Evolutionary conservation across 805 yeast genomes (phyloP).

Genomic region (Sugiyamaella chiloensis): DNA sequence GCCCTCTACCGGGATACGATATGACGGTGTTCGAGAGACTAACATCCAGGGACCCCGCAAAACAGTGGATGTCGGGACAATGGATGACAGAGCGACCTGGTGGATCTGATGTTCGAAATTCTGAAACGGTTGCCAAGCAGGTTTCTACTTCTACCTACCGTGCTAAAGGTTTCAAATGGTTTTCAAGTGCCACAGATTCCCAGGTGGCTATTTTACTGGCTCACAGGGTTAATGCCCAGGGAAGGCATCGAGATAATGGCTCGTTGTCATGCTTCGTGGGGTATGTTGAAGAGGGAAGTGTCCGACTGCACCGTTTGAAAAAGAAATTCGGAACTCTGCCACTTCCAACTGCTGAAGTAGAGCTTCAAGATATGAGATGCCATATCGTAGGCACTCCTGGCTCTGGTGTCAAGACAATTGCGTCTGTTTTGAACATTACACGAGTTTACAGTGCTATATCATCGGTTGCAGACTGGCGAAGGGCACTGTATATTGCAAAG

Average conservation of each 20-base stretch:
- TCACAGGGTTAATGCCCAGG: slow-evolving; percentile 21
- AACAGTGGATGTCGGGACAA: slow-evolving; percentile 34
- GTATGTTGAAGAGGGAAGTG: slow-evolving; percentile 21
- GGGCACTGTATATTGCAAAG: slow-evolving; percentile 26
- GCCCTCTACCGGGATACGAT: background rate
- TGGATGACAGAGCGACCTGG: slow-evolving; percentile 36
- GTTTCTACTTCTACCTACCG: slow-evolving; percentile 13
- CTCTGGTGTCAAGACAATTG: slow-evolving; percentile 29
- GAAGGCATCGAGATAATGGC: slow-evolving; percentile 16
- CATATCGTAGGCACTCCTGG: slow-evolving; percentile 25
- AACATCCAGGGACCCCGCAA: slow-evolving; percentile 27
- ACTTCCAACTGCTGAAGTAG: slow-evolving; percentile 33
- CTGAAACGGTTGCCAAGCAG: slow-evolving; percentile 29
- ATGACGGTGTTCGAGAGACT: slow-evolving; percentile 22
- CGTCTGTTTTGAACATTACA: slow-evolving; percentile 31
- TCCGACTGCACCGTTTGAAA: slow-evolving; percentile 28
- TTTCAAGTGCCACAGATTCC: slow-evolving; percentile 34
- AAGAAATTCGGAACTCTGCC: slow-evolving; percentile 33
- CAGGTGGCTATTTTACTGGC: slow-evolving; percentile 32
- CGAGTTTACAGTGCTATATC: slow-evolving; percentile 27
- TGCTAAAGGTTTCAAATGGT: slow-evolving; percentile 33
- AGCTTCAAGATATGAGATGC: slow-evolving; percentile 25
- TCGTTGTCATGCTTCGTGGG: slow-evolving; percentile 31
- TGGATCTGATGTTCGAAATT: slow-evolving; percentile 31
- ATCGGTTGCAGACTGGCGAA: slow-evolving; percentile 25